A percentile compares a stretch with the other conserved stretches of the same genome.
Conservation (phyloP, 306 rosid genomes). For the Quercus gilva region DNA sequence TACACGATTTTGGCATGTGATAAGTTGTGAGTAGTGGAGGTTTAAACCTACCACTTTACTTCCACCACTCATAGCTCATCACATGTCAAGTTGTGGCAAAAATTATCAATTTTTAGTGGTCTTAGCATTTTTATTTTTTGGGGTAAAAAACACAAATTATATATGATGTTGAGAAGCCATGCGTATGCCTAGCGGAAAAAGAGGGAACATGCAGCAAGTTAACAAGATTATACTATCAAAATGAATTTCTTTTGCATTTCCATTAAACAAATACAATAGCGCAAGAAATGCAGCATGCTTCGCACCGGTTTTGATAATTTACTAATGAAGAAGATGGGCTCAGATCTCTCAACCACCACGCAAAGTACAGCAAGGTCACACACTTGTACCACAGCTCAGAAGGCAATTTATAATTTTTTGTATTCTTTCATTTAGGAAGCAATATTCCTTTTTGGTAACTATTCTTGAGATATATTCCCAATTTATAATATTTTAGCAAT, state of each 20-base stretch:
- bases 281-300: background rate
- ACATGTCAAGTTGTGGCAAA: too few relatives aligned
- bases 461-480: too few relatives aligned
- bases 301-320: too few relatives aligned
- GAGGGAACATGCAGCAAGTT: background rate
- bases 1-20: rapidly evolving
- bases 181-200: background rate
- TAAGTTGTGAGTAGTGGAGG: too few relatives aligned
- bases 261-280: background rate
- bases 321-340: background rate
- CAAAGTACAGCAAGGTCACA: too few relatives aligned
- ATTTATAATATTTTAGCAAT: too few relatives aligned
- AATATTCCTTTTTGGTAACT: too few relatives aligned
- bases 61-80: too few relatives aligned
- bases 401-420: background rate
- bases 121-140: too few relatives aligned
- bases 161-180: background rate
- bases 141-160: too few relatives aligned
- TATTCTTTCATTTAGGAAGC: too few relatives aligned
- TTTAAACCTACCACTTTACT: rapidly evolving
- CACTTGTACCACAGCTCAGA: background rate
- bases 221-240: background rate
- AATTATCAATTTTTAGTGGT: too few relatives aligned
- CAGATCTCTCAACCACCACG: background rate
- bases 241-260: background rate